These are phyloP conservation scores for Shiraia sp. DNA, from an alignment of 2,329 filamentous ascomycete species.

Conservation along the genomic window DNA sequence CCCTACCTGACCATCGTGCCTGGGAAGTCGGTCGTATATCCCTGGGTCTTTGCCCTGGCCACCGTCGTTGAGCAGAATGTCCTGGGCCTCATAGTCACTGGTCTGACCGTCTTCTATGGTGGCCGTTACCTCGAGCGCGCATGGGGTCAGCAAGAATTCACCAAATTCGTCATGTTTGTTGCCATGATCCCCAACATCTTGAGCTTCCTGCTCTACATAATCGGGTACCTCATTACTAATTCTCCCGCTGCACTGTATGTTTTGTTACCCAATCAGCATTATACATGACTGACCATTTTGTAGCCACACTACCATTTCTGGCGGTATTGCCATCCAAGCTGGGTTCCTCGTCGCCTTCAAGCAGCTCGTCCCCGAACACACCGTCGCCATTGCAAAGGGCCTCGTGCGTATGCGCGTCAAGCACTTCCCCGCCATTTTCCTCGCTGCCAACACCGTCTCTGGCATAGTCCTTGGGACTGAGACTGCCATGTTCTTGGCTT, in stretches of 20 bases:
- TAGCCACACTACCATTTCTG: conserved; percentile 78
- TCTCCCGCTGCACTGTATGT: conserved; percentile 71
- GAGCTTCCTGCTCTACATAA: conserved; percentile 71
- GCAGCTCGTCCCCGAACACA: conserved; percentile 95
- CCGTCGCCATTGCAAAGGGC: conserved; percentile 88
- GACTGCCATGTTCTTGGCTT: conserved; percentile 76
- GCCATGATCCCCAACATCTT: conserved; percentile 79
- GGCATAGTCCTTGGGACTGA: conserved; percentile 68
- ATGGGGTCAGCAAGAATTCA: conserved; percentile 90
- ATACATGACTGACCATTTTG: conserved; percentile 18
- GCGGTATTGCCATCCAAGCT: conserved; percentile 86
- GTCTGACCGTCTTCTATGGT: conserved; percentile 82
- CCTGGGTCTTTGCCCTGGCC: conserved; percentile 88
- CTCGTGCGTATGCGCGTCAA: conserved; percentile 86
- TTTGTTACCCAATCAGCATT: too few species aligned
- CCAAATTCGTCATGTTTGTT: conserved; percentile 81
- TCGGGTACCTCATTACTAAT: conserved; percentile 72
- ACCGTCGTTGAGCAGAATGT: conserved; percentile 92
- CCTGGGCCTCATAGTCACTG: conserved; percentile 79
- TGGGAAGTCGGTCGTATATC: conserved; percentile 79
- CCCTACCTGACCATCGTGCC: conserved; percentile 90
- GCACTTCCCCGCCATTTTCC: conserved; percentile 77
- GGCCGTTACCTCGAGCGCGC: conserved; percentile 94
- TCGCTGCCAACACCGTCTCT: conserved; percentile 69
- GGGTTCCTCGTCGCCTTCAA: conserved; percentile 96